Conservation (phyloP, 164 flowering plant species). For the Nymphaea colorata region DNA sequence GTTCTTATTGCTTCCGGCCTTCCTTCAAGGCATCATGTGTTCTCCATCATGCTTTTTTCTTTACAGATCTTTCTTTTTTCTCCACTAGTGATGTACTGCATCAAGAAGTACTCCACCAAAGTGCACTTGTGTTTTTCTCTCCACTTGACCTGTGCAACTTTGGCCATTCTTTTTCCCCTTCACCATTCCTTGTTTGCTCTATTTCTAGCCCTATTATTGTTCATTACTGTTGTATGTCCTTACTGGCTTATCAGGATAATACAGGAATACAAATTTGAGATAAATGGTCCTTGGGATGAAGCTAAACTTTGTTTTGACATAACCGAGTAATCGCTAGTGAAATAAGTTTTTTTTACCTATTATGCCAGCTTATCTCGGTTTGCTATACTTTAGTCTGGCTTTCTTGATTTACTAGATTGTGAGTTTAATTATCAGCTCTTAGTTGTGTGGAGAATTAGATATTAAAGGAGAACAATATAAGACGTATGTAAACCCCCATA, state of each 20-base stretch:
- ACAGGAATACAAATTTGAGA: conserved; percentile 93
- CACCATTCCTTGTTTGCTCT: conserved; percentile 44
- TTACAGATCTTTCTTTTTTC: conserved; percentile 58
- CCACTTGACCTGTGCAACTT: conserved; percentile 39
- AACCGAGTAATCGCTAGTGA: conserved; percentile 34
- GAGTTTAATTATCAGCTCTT: too few relatives aligned
- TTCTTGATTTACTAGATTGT: too few relatives aligned
- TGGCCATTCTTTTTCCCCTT: conserved; percentile 41
- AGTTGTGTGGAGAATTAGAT: too few relatives aligned
- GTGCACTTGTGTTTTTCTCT: conserved; percentile 64
- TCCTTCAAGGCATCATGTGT: conserved; percentile 77
- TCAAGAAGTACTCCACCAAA: conserved; percentile 60
- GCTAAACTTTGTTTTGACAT: conserved; percentile 93
- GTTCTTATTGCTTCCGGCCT: conserved; percentile 89
- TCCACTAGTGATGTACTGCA: conserved; percentile 64
- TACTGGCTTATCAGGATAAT: conserved; percentile 88
- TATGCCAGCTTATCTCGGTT: too few relatives aligned
- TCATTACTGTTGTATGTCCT: conserved; percentile 70
- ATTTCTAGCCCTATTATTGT: conserved; percentile 43
- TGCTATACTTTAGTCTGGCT: too few relatives aligned
- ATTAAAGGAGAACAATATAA: too few relatives aligned
- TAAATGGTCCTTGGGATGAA: conserved; percentile 99
- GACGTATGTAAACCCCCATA: too few relatives aligned
- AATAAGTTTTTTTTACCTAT: background rate
- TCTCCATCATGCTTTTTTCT: conserved; percentile 64